phyloP scores from a whole-genome alignment of 2,329 filamentous ascomycete genomes.

The Neobulgaria alba region DNA sequence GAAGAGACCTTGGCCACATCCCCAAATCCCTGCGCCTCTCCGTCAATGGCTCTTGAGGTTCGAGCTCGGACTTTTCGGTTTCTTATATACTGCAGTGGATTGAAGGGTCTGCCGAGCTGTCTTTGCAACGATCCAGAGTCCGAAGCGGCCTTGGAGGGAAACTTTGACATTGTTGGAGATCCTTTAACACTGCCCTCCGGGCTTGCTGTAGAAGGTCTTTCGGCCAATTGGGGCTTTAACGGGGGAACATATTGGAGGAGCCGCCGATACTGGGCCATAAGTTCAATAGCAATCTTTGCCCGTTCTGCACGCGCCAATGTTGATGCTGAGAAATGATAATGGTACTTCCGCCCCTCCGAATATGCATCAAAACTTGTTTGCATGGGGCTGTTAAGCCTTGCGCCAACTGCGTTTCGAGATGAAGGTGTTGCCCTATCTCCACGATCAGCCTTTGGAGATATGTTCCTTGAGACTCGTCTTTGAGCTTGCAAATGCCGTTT shows the following conservation, averaged over 20 bases:
- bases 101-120: conserved; percentile 63
- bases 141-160: neutral
- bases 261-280: conserved; percentile 75
- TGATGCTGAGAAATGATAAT: conserved; percentile 65
- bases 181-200: conserved; percentile 29
- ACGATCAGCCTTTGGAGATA: conserved; percentile 48
- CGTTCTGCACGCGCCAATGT: conserved; percentile 78
- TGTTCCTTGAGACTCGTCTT: conserved; percentile 50
- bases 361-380: conserved; percentile 38
- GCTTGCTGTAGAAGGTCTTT: conserved; percentile 34
- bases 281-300: conserved; percentile 75
- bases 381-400: conserved; percentile 37
- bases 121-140: conserved; percentile 1
- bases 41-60: conserved; percentile 66
- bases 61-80: conserved; percentile 80
- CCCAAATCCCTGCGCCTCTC: conserved; percentile 67
- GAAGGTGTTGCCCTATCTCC: conserved; percentile 25
- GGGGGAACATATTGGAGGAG: conserved; percentile 73
- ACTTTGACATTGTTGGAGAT: conserved; percentile 25
- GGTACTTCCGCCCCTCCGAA: conserved; percentile 39
- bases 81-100: conserved; percentile 85
- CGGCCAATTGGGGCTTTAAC: conserved; percentile 41
- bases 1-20: conserved; percentile 61
- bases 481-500: conserved; percentile 66
- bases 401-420: conserved; percentile 34